Base-by-base conservation (phyloP, 2,329 filamentous ascomycete species). In the Dactylella cylindrospora region DNA sequence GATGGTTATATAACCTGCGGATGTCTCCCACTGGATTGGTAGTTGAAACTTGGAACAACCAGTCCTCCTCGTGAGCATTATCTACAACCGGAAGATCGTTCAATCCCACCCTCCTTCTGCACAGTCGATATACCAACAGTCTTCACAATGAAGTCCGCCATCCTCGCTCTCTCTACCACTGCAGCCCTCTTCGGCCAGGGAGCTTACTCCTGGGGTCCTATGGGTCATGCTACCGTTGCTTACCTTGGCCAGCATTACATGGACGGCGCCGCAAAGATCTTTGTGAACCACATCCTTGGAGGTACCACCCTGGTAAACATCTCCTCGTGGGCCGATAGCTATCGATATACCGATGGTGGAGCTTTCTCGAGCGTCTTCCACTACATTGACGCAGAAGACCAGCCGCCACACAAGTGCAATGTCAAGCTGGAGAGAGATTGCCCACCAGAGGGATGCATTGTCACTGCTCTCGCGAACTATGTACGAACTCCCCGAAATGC, bases 311-410 rank as follows among this genome's bases (percentile, higher is more conserved):
- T 85, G 13, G 82, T 82, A 29, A 76, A 76, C 60, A 77, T 85
- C 4, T 82, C 83, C 2, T 81, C 81, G n/a, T 85, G 83, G 83
- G 83, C 83, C 2, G 66, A 68, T 43, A 66, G 44, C 31, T 76
- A 83, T 70, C 77, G 82, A 29, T 84, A 84, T 72, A 83, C 79
- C 5, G 76, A 77, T 70, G 84, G 78, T 75, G 82, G 80, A 15
- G 75, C 75, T 25, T 85, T 82, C 71, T 82, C 79, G 6, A 78
- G 76, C 64, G 77, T 76, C 28, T 83, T 83, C 70, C 83, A 86
- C 74, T 86, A 82, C 73, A 84, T 86, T 71, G 82, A 85, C 70
- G 82, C 82, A 59, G 77, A 84, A 67, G 83, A 85, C 72, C 72
- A 72, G 65, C 82, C 82, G 49, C 66, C 66, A 4, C 82, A 70